phyloP scores from a whole-genome alignment of 129 eudicot genomes.

The Calendula officinalis region DNA sequence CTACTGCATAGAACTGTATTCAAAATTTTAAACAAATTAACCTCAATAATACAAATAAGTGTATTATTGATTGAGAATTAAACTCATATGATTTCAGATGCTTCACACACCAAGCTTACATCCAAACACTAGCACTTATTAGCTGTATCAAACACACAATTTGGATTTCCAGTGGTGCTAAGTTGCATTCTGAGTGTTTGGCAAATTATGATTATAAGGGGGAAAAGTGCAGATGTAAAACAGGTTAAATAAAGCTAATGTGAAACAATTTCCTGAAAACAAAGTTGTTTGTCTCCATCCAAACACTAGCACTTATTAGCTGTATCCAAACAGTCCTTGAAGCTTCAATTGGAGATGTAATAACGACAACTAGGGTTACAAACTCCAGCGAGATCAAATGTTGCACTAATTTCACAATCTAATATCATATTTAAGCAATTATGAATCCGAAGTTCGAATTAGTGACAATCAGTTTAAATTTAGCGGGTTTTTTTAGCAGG shows the following conservation, averaged over 20 bases:
- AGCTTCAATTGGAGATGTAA: slow-evolving; percentile 1
- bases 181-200: no score
- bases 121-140: no score
- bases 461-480: neutral
- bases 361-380: slow-evolving; percentile 20
- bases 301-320: no score
- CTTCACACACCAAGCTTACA: neutral
- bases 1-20: slow-evolving; percentile 72
- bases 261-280: no score
- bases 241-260: no score
- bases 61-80: neutral
- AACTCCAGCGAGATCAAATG: slow-evolving; percentile 2
- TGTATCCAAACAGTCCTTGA: no score
- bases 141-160: no score
- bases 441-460: neutral
- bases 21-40: slow-evolving; percentile 15
- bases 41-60: neutral
- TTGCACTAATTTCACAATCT: slow-evolving; percentile 2
- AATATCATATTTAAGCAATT: slow-evolving; percentile 1
- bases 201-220: no score
- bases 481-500: neutral
- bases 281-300: no score
- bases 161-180: no score
- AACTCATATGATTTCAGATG: neutral
- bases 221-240: no score